phyloP scores from a whole-genome alignment of 768 basidiomycete genomes.

The Suillus spraguei region DNA sequence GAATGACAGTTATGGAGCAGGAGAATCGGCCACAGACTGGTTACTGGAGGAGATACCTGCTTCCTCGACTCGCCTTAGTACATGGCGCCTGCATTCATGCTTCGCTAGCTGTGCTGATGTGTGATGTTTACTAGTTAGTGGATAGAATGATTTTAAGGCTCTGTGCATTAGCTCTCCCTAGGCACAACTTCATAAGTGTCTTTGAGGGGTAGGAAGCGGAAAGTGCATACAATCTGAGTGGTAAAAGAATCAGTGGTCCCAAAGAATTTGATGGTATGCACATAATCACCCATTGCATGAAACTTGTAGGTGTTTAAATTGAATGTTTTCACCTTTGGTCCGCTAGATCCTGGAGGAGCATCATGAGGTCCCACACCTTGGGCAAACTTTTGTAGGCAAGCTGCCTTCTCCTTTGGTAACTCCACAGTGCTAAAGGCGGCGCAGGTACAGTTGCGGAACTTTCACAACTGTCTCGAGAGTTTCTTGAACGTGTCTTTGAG shows the following conservation, averaged over 20 bases:
- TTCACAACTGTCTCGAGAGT: constrained; percentile 12
- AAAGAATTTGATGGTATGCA: constrained; percentile 13
- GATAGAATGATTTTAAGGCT: too few species aligned
- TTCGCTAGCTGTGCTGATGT: too few species aligned
- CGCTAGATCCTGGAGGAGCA: not conserved
- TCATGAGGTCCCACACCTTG: not conserved
- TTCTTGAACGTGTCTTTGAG: constrained; percentile 28
- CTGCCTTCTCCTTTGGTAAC: constrained; percentile 31
- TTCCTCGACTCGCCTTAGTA: too few species aligned
- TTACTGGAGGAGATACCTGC: too few species aligned
- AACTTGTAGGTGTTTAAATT: constrained; percentile 19
- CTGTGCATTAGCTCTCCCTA: too few species aligned
- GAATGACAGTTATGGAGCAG: too few species aligned
- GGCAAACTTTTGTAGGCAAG: constrained; percentile 14
- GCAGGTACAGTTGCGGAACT: constrained; percentile 2
- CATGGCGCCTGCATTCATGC: too few species aligned
- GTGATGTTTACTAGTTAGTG: too few species aligned
- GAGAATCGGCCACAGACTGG: too few species aligned
- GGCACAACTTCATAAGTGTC: too few species aligned
- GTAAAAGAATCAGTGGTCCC: constrained; percentile 41
- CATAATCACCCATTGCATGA: constrained; percentile 21
- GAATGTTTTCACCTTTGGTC: constrained; percentile 11
- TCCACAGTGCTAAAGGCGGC: constrained; percentile 28
- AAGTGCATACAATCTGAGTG: too few species aligned
- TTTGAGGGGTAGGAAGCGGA: too few species aligned